Base-by-base conservation (phyloP, 495 filamentous ascomycete genomes). In the Aspergillus egyptiacus region DNA sequence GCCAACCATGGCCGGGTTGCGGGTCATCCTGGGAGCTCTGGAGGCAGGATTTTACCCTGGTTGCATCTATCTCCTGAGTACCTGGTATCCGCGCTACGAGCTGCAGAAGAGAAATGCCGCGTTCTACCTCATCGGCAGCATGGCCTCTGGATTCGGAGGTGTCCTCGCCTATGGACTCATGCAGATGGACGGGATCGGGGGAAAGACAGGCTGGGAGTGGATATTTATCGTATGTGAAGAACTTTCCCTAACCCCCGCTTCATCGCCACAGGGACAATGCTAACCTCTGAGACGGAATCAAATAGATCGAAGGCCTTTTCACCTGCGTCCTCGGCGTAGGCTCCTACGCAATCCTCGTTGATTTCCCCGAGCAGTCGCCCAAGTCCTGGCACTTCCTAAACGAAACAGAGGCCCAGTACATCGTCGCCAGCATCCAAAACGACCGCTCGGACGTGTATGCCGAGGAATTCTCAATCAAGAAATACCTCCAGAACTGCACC, bases 21-120 rank as follows among this genome's bases (percentile, higher is more conserved):
- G 79, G 13, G 57, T 79, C 1, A 17, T 81, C 15, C 64, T 83
- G 23, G 79, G 79, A 46, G 54, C 76, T 11, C 55, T 82, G 2
- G 79, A 83, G 52, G 76, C 78, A 1, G 38, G 51, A 6, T 80
- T 78, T 59, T 79, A 75, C 62, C 78, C 78, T 57, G 69, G 33
- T 47, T 71, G 68, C 34, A 67, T 74, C 2, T 79, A 79, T 52
- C 61, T 80, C 19, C 66, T 81, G 6, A 67, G 58, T 45, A 74
- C 70, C 6, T 80, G 77, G 77, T 80, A 80, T 53, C 70, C 71
- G 3, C 55, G 77, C 41, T 80, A 28, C 13, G 25, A 42, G 5
- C 9, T 44, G 11, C 25, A 32, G 7, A 28, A 44, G 25, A n/a
- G 41, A 2, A 1, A 31, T 14, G 14, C 25, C 0, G 1, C 25